Percentiles rank a stretch among this genome's conserved stretches.
These are phyloP conservation scores for Yarrowia yakushimensis DNA, from an alignment of 805 yeast species.

Conservation along the genomic window DNA sequence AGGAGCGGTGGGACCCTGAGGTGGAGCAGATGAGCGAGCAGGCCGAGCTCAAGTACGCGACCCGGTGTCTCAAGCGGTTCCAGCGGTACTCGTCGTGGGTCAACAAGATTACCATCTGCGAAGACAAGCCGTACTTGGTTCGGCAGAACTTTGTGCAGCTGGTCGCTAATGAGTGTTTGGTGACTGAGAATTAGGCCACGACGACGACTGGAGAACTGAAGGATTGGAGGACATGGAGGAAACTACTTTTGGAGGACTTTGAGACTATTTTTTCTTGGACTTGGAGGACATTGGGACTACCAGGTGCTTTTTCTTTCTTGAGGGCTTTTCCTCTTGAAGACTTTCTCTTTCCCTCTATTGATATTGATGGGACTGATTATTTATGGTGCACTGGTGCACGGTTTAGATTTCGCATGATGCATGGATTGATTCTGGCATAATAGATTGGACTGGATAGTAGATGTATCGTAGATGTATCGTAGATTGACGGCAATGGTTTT, in stretches of 20 bases:
- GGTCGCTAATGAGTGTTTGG: slow-evolving; percentile 14
- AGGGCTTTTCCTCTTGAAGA: too few species aligned
- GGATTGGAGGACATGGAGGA: too few species aligned
- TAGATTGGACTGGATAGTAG: background rate
- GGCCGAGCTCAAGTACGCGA: slow-evolving; percentile 22
- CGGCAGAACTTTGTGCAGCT: slow-evolving; percentile 16
- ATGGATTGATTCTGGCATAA: slow-evolving; percentile 2
- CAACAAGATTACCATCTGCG: slow-evolving; percentile 18
- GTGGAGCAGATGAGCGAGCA: slow-evolving; percentile 24
- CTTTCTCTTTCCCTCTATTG: too few species aligned
- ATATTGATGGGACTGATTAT: too few species aligned
- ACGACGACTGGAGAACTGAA: too few species aligned
- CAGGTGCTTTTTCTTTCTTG: too few species aligned
- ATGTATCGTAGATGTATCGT: too few species aligned
- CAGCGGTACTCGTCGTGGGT: slow-evolving; percentile 22
- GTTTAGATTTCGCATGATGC: slow-evolving; percentile 10
- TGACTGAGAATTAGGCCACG: background rate
- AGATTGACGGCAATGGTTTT: too few species aligned
- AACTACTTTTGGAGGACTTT: background rate
- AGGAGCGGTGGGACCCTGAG: slow-evolving; percentile 25
- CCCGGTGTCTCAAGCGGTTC: slow-evolving; percentile 24
- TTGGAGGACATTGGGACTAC: background rate
- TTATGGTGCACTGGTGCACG: background rate
- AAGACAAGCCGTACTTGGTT: slow-evolving; percentile 21
- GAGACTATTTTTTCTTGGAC: too few species aligned